Evolutionary conservation across 2,329 filamentous ascomycete genomes (phyloP).

Genomic region (Fusarium sp.): DNA sequence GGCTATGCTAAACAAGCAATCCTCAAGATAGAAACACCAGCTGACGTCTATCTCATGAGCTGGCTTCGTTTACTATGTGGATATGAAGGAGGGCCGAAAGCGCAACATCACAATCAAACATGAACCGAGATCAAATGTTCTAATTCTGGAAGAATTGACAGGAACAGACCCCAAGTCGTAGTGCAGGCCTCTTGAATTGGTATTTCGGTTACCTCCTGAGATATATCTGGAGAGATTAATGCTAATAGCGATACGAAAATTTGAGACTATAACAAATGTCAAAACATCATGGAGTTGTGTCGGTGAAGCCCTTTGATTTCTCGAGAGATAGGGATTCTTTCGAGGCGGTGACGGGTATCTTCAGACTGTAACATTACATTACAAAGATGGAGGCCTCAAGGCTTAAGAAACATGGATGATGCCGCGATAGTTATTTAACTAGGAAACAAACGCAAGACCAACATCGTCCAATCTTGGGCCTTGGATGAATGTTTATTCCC

Average conservation of each 20-base stretch:
- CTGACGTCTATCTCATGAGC: constrained; percentile 23
- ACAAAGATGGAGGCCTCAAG: constrained; percentile 35
- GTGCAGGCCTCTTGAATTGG: constrained; percentile 5
- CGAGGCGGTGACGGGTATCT: constrained; percentile 30
- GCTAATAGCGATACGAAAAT: constrained; percentile 2
- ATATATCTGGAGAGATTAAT: constrained; percentile 18
- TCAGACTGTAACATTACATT: constrained; percentile 8
- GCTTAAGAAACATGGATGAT: constrained; percentile 20
- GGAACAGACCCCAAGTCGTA: not conserved
- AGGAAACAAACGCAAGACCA: constrained; percentile 3
- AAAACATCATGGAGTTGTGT: not conserved
- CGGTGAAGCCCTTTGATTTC: constrained; percentile 11
- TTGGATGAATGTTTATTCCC: constrained; percentile 42
- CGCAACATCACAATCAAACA: constrained; percentile 29
- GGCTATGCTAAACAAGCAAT: constrained; percentile 27
- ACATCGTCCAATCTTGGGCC: constrained; percentile 40
- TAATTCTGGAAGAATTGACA: constrained; percentile 30
- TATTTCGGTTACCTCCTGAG: constrained; percentile 32
- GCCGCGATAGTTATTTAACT: constrained; percentile 28
- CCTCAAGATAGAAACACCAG: constrained; percentile 20
- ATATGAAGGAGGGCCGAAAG: constrained; percentile 24
- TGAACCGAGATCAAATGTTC: constrained; percentile 38
- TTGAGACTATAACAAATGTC: not conserved
- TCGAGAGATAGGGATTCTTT: not conserved
- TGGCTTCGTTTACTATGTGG: constrained; percentile 24